Percentiles rank a stretch among this genome's conserved stretches.
Evolutionary conservation across 2,329 filamentous ascomycete species (phyloP).

Genomic region (Pestalotiopsis sp.): DNA sequence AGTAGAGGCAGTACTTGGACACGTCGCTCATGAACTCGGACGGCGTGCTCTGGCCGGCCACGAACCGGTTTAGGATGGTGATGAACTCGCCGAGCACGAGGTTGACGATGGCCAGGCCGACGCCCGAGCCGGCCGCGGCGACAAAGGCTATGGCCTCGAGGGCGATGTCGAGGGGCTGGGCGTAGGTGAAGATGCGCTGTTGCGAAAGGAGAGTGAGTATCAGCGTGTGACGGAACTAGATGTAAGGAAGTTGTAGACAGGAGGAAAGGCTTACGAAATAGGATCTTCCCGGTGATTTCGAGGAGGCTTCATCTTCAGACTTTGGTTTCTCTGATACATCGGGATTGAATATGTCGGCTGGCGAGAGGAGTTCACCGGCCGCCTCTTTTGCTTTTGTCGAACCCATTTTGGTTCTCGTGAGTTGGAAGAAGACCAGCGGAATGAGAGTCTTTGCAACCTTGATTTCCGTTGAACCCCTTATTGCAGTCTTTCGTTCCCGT

Average conservation of each 20-base stretch:
- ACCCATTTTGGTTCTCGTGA: not conserved
- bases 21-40: constrained; percentile 3
- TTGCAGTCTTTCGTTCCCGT: not conserved
- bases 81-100: constrained; percentile 4
- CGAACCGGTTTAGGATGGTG: not conserved
- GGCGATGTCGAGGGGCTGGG: not conserved
- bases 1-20: constrained; percentile 23
- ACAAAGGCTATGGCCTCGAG: constrained; percentile 3
- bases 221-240: not conserved
- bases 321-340: not conserved
- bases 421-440: no score
- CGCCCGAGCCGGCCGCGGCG: not conserved
- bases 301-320: not conserved
- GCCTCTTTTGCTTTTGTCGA: not conserved
- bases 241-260: not conserved
- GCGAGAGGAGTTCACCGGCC: not conserved
- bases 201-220: not conserved
- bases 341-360: not conserved
- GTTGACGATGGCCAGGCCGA: constrained; percentile 8
- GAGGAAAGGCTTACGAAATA: not conserved
- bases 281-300: not conserved
- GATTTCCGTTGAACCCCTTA: no score
- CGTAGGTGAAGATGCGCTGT: constrained; percentile 5
- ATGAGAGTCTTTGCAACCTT: not conserved
- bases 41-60: not conserved